Conservation (phyloP, 768 basidiomycete genomes). For the Gymnopilus dilepis region DNA sequence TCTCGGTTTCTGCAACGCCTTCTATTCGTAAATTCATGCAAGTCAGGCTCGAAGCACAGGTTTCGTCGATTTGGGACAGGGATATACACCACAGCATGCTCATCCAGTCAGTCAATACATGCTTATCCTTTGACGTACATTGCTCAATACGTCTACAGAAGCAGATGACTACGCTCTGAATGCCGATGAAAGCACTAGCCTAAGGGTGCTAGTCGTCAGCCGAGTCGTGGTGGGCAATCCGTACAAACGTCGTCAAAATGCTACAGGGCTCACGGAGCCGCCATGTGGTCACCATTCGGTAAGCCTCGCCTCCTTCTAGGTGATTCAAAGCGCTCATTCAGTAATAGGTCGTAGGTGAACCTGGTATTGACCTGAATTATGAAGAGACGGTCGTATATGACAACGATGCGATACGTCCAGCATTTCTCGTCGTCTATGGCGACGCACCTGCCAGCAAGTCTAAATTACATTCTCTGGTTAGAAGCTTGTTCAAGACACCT, state of each 20-base stretch:
- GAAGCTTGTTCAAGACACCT: conserved; percentile 53
- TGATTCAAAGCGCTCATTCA: no score
- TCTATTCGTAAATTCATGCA: conserved; percentile 3
- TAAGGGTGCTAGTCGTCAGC: conserved; percentile 59
- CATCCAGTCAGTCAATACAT: conserved; percentile 54
- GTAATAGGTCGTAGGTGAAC: conserved; percentile 65
- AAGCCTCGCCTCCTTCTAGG: conserved; percentile 15
- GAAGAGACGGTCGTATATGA: conserved; percentile 72
- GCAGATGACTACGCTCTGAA: conserved; percentile 68
- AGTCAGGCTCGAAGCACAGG: conserved; percentile 57
- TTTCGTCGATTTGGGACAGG: conserved; percentile 74
- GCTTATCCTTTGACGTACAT: background rate
- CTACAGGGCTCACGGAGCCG: conserved; percentile 50
- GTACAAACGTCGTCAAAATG: conserved; percentile 53
- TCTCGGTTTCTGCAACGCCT: conserved; percentile 1
- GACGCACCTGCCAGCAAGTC: conserved; percentile 30
- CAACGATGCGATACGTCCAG: conserved; percentile 71
- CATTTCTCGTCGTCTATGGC: conserved; percentile 69
- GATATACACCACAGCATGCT: conserved; percentile 70
- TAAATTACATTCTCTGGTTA: conserved; percentile 40
- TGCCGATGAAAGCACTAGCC: conserved; percentile 42
- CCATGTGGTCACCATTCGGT: conserved; percentile 69
- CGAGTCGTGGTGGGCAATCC: conserved; percentile 71
- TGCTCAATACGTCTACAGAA: conserved; percentile 42
- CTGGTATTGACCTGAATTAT: conserved; percentile 70